Evolutionary conservation across 805 yeast species (phyloP), one percentile per base, ranked within the genome.

Genomic region (Myxozyma sirexii): DNA sequence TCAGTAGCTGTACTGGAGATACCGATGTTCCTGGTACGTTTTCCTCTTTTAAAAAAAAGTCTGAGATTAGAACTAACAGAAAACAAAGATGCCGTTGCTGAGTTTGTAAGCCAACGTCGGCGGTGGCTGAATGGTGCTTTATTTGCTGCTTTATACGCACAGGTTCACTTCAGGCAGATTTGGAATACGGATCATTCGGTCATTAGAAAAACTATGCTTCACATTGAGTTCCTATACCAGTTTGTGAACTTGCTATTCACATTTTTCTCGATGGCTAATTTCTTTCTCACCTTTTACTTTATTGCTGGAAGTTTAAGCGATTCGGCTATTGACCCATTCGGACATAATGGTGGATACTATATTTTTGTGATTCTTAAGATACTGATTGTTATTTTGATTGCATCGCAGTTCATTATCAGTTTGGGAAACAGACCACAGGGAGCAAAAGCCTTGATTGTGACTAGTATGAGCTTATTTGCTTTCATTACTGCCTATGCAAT

Each of bases 61-160:
- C 10, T 29, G 10, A 29, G 10, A 19, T 19, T 42, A 21, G 2
- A 7, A n/a, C n/a, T 8, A 29, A 17, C 5, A 12, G 19, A 24
- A 3, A 38, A 23, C 12, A 17, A 24, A 45, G 59, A 78, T 37
- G 56, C 82, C 37, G 81, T 93, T 35, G 85, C 94, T 23, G 97
- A 92, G 70, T 86, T 93, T 64, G 86, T 94, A 33, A 80, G 91
- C 42, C 98, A 93, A 74, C 83, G 98, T 77, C 82, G 98, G 72
- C 84, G 98, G 76, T 94, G 98, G 98, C 81, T 93, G 66, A 93
- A 93, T 72, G 98, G 98, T 56, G 91, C 98, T 0, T 88, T 94
- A 70, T 93, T 94, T 76, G 97, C 98, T 0, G 94, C 96, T 7
- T 80, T 91, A 58, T 93, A 94, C 71, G 85, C 97, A 0, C 81